phyloP scores from a whole-genome alignment of 805 yeast species.

The Metschnikowia noctiluminum region DNA sequence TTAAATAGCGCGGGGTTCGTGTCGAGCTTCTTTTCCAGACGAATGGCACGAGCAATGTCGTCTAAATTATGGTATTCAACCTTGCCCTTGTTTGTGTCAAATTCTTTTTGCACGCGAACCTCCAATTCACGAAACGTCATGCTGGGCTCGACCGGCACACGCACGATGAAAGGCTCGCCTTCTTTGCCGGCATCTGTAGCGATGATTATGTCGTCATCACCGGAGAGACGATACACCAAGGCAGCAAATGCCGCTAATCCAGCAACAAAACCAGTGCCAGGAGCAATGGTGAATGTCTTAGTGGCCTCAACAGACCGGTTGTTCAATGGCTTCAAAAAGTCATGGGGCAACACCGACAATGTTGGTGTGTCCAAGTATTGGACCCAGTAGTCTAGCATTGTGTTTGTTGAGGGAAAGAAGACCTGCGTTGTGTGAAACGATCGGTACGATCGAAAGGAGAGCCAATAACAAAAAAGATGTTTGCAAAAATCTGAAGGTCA shows the following conservation, averaged over 20 bases:
- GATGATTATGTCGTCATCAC: slow-evolving; percentile 90
- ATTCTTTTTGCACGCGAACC: slow-evolving; percentile 42
- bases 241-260: slow-evolving; percentile 68
- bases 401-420: background rate
- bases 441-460: too few relatives aligned
- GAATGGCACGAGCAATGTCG: slow-evolving; percentile 53
- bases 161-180: slow-evolving; percentile 52
- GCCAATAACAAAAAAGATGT: too few relatives aligned
- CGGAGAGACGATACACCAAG: slow-evolving; percentile 75
- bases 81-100: slow-evolving; percentile 30
- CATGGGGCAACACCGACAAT: slow-evolving; percentile 83
- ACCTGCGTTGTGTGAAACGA: too few relatives aligned
- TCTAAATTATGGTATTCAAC: slow-evolving; percentile 47
- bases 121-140: slow-evolving; percentile 54
- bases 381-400: slow-evolving; percentile 49
- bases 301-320: slow-evolving; percentile 66
- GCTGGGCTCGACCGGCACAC: slow-evolving; percentile 57
- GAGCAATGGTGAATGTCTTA: slow-evolving; percentile 29
- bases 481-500: too few relatives aligned
- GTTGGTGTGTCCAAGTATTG: slow-evolving; percentile 72
- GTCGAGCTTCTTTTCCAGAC: slow-evolving; percentile 48
- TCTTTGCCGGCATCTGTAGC: slow-evolving; percentile 53
- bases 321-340: slow-evolving; percentile 72
- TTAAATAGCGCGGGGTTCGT: slow-evolving; percentile 62
- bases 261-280: slow-evolving; percentile 37